Evolutionary conservation across 2,329 filamentous ascomycete species (phyloP), one percentile per base, ranked within the genome.

Genomic region (Pleomassaria siparia): DNA sequence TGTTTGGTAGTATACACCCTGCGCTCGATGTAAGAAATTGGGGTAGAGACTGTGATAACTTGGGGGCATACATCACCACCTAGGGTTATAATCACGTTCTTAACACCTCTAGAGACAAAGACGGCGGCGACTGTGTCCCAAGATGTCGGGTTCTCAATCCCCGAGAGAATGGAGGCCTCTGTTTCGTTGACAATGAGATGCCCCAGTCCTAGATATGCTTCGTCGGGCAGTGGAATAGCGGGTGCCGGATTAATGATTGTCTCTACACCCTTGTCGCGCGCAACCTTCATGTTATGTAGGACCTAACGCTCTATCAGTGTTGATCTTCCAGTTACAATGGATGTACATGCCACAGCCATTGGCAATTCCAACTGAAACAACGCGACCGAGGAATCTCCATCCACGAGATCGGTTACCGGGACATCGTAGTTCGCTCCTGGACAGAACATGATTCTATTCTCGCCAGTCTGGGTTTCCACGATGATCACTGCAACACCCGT

Each of bases 121-220:
- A 62, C 42, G 2, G 63, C 58, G 12, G 69, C 66, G 12, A 72
- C 62, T 20, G 64, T 55, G 30, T 71, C 60, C 55, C 67, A 66
- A 3, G 66, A 66, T 33, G 49, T 64, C 10, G 54, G 61, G 41
- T 58, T 66, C 22, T 62, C 59, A n/a, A 70, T 75, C 1, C 81
- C 83, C 0, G 82, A 84, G 45, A 95, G 79, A 41, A 91, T 81
- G 8, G 85, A 81, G 2, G 91, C 89, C 74, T 96, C 91, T 1
- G 87, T 94, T 75, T 96, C 91, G 64, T 97, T 96, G 60, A 96
- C 82, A 42, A 96, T 82, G 35, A 96, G 77, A 61, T 95, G 89
- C 33, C 84, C 83, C 25, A 96, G 79, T 1, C 81, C 82, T 6
- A 68, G 59, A 65, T 88, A 94, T 8, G 83, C 84, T 22, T 82